Base-by-base conservation (phyloP, 306 rosid genomes). In the Rubus parviflorus region DNA sequence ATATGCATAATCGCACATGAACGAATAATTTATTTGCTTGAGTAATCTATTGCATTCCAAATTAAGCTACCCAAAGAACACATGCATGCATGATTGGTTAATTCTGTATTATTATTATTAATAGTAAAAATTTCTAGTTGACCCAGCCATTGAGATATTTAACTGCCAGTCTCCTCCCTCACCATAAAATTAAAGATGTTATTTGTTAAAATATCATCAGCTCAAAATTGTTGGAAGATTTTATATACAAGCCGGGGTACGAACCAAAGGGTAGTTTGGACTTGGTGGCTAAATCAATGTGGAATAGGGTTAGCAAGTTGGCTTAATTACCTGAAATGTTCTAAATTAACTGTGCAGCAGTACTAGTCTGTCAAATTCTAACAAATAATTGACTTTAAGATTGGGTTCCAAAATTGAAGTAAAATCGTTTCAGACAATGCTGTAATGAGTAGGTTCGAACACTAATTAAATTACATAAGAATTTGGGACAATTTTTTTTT, bases 41-140 rank as follows among this genome's bases (percentile, higher is more conserved):
- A 47, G 41, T 49, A 4, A 40, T 37, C 17, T 20, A 48, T 35
- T 45, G 25, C 10, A 46, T 62, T 38, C 70, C 22, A 75, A 47
- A 13, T 38, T 49, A 65, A n/a, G 47, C 72, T n/a, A 62, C 11
- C 77, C 78, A 75, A 53, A 74, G 84, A 87, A 82, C 90, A n/a
- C n/a, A n/a, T n/a, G n/a, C n/a, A n/a, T n/a, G n/a, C n/a, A 88
- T 88, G 90, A 84, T 75, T 78, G 66, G 73, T 74, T 61, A 46
- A 46, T 19, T 15, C 23, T 68, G 19, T 48, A 61, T 16, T 61
- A 12, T 69, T 11, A n/a, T n/a, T 38, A 16, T 51, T 9, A n/a
- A 46, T 60, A 35, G 48, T 42, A 56, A 37, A 6, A 56, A 35
- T 25, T 69, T 67, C 37, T 1, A 30, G 6, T 77, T 45, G 78